phyloP scores from a whole-genome alignment of 106 monocot genomes.

The Chionographis japonica region DNA sequence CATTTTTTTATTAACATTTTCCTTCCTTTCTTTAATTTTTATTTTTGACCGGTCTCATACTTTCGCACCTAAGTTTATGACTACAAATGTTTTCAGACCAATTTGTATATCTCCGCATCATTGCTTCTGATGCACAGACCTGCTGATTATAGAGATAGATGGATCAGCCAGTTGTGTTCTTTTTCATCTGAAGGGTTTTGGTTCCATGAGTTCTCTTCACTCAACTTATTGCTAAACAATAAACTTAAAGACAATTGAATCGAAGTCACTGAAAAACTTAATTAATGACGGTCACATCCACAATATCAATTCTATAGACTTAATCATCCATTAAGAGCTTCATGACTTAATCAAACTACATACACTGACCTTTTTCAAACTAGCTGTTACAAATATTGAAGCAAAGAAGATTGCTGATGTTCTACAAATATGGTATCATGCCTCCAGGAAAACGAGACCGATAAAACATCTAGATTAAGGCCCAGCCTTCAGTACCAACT shows the following conservation, averaged over 20 bases:
- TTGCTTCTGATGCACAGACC: slow-evolving; percentile 1
- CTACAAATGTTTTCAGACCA: background rate
- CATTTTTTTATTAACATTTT: too few relatives aligned
- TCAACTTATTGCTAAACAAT: background rate
- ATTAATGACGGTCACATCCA: background rate
- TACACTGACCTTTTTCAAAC: too few relatives aligned
- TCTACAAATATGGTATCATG: too few relatives aligned
- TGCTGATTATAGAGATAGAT: background rate
- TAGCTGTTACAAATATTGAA: too few relatives aligned
- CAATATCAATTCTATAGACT: too few relatives aligned
- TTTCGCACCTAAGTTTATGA: too few relatives aligned
- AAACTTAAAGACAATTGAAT: background rate
- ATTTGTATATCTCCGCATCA: background rate
- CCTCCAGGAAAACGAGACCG: too few relatives aligned
- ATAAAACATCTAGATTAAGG: background rate
- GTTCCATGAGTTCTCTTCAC: background rate
- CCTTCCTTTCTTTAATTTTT: too few relatives aligned
- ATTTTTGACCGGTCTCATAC: too few relatives aligned
- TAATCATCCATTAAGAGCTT: too few relatives aligned
- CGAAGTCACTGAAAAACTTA: background rate
- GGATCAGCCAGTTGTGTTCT: slow-evolving; percentile 1
- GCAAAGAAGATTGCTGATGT: too few relatives aligned
- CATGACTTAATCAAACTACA: too few relatives aligned
- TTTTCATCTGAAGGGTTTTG: background rate
- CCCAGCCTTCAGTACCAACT: background rate